Percentiles rank a stretch among this genome's conserved stretches.
Evolutionary conservation across 306 rosid genomes (phyloP).

Genomic region (Pyrus bretschneideri): DNA sequence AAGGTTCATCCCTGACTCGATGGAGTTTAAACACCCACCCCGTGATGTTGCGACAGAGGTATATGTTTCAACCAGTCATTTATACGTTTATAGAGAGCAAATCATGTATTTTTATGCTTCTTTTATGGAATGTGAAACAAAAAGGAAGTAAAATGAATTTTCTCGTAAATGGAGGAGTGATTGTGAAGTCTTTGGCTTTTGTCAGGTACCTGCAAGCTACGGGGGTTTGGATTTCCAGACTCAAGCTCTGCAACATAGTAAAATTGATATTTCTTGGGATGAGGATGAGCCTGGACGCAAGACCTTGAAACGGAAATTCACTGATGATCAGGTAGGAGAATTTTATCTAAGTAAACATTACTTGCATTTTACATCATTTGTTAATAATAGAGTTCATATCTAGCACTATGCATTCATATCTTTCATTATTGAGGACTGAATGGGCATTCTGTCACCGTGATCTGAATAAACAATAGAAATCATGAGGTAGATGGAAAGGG

Average conservation of each 20-base stretch:
- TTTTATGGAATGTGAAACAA: background rate
- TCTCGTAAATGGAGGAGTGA: background rate
- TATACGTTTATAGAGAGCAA: background rate
- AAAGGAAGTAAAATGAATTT: background rate
- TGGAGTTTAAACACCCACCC: constrained; percentile 71
- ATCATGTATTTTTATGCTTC: background rate
- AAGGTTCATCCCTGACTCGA: constrained; percentile 83
- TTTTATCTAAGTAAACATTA: background rate
- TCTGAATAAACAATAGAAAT: background rate
- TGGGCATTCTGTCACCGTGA: background rate
- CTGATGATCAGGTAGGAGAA: constrained; percentile 62
- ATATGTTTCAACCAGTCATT: constrained; percentile 3
- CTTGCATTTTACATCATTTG: background rate
- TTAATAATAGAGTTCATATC: background rate
- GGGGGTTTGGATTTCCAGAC: constrained; percentile 64
- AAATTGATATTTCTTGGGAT: constrained; percentile 73
- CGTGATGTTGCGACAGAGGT: constrained; percentile 77
- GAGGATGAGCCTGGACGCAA: constrained; percentile 82
- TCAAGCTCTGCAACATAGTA: constrained; percentile 75
- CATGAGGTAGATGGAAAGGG: background rate
- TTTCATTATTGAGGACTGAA: background rate
- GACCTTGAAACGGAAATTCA: constrained; percentile 64
- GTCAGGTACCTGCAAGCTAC: constrained; percentile 70
- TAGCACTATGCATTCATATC: background rate
- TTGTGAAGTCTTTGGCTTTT: constrained; percentile 13